Percentiles rank a stretch among this genome's conserved stretches.
Conservation (phyloP, 1,284 basidiomycete species). For the Cutaneotrichosporon dermatis region DNA sequence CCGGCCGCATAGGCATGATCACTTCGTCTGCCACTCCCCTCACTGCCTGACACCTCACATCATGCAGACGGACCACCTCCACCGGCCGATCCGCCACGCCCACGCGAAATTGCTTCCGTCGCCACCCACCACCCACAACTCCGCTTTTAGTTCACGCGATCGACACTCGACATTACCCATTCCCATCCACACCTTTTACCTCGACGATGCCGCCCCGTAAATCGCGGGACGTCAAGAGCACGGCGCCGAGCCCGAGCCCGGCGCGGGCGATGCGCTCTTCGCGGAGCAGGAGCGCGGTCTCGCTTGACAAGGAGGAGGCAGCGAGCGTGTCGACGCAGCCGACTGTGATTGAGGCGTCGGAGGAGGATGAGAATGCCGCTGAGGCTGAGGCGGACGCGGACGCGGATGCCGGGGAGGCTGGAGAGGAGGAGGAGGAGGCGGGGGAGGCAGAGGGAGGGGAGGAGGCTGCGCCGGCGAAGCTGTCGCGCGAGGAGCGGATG, state of each 20-base stretch:
- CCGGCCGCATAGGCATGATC: too few species aligned
- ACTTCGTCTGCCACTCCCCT: too few species aligned
- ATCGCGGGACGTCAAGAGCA: constrained; percentile 28
- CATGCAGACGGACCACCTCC: background rate
- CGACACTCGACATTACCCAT: background rate
- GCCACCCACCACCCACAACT: constrained; percentile 2
- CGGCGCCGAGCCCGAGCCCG: constrained; percentile 34
- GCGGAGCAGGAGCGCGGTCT: constrained; percentile 1
- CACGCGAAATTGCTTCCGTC: constrained; percentile 1
- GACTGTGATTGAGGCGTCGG: constrained; percentile 5
- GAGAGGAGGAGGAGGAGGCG: constrained; percentile 8
- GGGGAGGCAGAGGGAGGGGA: constrained; percentile 5
- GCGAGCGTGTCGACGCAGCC: constrained; percentile 7
- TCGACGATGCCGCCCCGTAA: constrained; percentile 22
- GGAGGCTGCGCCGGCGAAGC: constrained; percentile 9
- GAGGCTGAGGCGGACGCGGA: too few species aligned
- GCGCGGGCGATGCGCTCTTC: constrained; percentile 11
- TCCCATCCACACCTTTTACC: background rate
- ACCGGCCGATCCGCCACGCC: background rate
- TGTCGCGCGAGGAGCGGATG: constrained; percentile 63
- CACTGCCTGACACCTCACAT: too few species aligned
- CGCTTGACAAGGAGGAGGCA: background rate
- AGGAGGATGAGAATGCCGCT: too few species aligned
- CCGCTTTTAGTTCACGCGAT: too few species aligned
- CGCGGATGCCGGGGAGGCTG: too few species aligned